These are phyloP conservation scores for Peronospora belbahrii DNA, from an alignment of 352 stramenopile genomes.

Conservation along the genomic window DNA sequence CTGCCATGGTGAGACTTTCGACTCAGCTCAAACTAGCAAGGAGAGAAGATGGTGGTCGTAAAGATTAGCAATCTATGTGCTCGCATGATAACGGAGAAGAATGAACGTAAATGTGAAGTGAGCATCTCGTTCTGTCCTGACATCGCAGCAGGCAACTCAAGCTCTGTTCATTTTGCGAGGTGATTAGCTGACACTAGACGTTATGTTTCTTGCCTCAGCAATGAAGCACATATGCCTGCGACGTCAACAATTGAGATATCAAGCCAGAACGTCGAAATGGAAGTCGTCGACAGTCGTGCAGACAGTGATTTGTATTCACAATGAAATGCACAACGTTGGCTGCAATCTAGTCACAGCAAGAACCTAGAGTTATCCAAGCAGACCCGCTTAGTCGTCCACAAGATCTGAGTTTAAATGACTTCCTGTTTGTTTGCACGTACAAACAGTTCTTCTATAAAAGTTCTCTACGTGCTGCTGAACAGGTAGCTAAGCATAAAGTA, in stretches of 20 bases:
- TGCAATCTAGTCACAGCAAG: no score
- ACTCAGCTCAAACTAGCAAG: not conserved
- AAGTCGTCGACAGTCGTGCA: no score
- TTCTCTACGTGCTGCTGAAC: conserved; percentile 26
- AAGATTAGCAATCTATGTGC: not conserved
- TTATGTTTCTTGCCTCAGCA: no score
- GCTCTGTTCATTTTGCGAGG: no score
- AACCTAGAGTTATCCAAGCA: not conserved
- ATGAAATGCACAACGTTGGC: no score
- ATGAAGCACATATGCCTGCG: no score
- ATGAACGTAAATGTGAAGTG: not conserved
- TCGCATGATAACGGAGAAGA: not conserved
- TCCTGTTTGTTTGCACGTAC: not conserved
- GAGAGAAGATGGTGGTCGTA: not conserved
- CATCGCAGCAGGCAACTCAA: no score
- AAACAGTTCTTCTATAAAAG: not conserved
- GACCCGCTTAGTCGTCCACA: not conserved
- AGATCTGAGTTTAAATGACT: not conserved
- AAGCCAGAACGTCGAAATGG: no score
- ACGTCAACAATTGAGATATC: no score
- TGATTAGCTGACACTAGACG: no score
- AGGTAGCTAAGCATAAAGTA: conserved; percentile 72
- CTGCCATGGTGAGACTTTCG: conserved; percentile 32
- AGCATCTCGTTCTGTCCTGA: not conserved
- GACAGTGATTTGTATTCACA: no score